Base-by-base conservation (phyloP, 179 eudicot species). In the Spinacia oleracea region DNA sequence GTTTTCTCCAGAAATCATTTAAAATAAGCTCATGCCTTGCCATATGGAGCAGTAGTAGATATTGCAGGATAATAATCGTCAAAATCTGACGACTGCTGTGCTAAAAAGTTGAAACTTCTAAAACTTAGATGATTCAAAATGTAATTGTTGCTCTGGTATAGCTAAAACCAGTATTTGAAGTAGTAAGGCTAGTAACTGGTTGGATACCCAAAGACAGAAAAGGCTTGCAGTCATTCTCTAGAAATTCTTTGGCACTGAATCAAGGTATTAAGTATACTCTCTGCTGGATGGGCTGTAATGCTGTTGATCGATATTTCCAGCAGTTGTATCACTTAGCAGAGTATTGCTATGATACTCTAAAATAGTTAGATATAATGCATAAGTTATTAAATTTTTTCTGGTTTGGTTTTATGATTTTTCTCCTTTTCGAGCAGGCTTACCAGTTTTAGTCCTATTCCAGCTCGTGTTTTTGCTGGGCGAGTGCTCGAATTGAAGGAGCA, bases 401-500 rank as follows among this genome's bases (percentile, higher is more conserved):
- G 34, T 27, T 38, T 42, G 38, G 74, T 16, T 29, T 29, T 53
- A 40, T 62, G 15, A n/a, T 34, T 72, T 80, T 78, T 16, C 40
- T 42, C 59, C 74, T 9, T 63, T 64, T 29, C 48, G 81, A 62
- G 78, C 89, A 93, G 97, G 82, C 69, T 91, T 40, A 74, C 58
- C 78, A 82, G 87, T 80, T 93, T 91, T 79, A 78, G 86, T 42
- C 91, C 94, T 21, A 78, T 85, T 63, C 93, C 93, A 78, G 93
- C 91, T 3, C 90, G 92, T 82, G 74, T 82, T 66, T 90, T 85
- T 83, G 93, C 89, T 71, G 87, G 85, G 78, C 90, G 89, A 45
- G 90, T 90, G 55, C 90, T 90, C 64, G 92, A 90, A 79, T 62
- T 92, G 59, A 91, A 88, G 83, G 92, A 92, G 82, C 93, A 84